Evolutionary conservation across 2,329 filamentous ascomycete species (phyloP), one percentile per base, ranked within the genome.

Genomic region (Didymellaceae sp.): DNA sequence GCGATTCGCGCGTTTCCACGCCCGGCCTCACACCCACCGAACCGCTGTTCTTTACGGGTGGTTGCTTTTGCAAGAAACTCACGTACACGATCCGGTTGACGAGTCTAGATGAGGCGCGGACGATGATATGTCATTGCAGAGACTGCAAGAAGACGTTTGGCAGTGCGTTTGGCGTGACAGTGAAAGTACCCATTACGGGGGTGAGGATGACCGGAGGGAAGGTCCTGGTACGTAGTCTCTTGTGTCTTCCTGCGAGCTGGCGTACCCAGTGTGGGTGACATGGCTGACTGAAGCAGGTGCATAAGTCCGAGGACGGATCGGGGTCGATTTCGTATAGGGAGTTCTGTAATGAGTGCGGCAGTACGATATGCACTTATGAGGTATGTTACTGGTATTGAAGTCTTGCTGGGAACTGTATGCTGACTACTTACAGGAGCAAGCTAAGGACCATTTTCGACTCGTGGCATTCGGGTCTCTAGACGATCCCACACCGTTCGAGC

Each of bases 61-160:
- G 72, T 30, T 83, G 80, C 66, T 78, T 76, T 62, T 83, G 81
- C 61, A 68, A 72, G 47, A 70, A 70, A 7, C 71, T 83, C 46
- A 68, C 71, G 22, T 83, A 82, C 52, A 67, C 72, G 13, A 68
- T 83, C 37, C 65, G 68, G 0, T 71, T 83, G 1, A 55, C 63
- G 2, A 75, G 77, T 6, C 70, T 73, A 5, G 74, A 77, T 6
- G 74, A 82, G 18, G 80, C 80, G 2, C 69, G 79, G 17, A 81
- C 80, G 1, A 79, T 75, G 8, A 59, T 83, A 13, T 83, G 80
- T 55, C 80, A 83, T 62, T 83, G 80, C 59, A 55, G 63, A 14
- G 80, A 77, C 59, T 83, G 80, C 70, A 82, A 80, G 64, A 80
- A 79, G 73, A 80, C 79, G 25, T 81, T 80, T 39, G 79, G 80